Conservation (phyloP, 179 eudicot genomes). For the Gypsophila paniculata region DNA sequence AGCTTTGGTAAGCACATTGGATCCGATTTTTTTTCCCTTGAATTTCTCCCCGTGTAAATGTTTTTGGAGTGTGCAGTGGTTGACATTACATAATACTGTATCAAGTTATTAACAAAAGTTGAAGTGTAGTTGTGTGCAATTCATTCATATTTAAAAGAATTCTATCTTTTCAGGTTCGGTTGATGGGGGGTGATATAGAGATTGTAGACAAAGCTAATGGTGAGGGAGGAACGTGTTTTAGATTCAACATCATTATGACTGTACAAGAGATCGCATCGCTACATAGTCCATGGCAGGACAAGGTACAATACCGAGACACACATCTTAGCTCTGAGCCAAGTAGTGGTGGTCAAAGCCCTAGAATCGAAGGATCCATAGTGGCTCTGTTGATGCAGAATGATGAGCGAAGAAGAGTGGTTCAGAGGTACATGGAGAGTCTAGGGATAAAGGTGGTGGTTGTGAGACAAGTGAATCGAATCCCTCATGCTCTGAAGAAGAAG, state of each 20-base stretch:
- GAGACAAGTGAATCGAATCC: conserved; percentile 38
- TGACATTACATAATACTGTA: not conserved
- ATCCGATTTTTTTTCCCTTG: not conserved
- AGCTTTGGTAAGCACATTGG: conserved; percentile 53
- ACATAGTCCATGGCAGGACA: conserved; percentile 14
- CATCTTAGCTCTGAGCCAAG: conserved; percentile 24
- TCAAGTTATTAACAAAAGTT: not conserved
- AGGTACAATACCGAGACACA: conserved; percentile 21
- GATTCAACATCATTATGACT: conserved; percentile 51
- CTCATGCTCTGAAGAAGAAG: conserved; percentile 34
- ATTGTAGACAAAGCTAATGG: conserved; percentile 57
- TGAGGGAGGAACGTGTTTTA: conserved; percentile 65
- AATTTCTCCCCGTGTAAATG: not conserved
- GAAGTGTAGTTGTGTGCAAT: not conserved
- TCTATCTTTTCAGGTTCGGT: conserved; percentile 51
- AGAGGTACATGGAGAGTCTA: conserved; percentile 43
- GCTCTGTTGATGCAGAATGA: conserved; percentile 50
- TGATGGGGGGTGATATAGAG: conserved; percentile 91
- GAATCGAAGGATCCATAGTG: conserved; percentile 40
- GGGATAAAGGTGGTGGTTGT: conserved; percentile 47
- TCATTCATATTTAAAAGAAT: not conserved
- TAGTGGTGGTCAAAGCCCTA: conserved; percentile 35
- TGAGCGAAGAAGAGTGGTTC: conserved; percentile 36
- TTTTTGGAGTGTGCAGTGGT: not conserved
- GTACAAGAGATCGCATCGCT: conserved; percentile 11